A percentile compares a stretch with the other conserved stretches of the same genome.
Evolutionary conservation across 2,329 filamentous ascomycete species (phyloP).

Genomic region (Leptographium flavum): DNA sequence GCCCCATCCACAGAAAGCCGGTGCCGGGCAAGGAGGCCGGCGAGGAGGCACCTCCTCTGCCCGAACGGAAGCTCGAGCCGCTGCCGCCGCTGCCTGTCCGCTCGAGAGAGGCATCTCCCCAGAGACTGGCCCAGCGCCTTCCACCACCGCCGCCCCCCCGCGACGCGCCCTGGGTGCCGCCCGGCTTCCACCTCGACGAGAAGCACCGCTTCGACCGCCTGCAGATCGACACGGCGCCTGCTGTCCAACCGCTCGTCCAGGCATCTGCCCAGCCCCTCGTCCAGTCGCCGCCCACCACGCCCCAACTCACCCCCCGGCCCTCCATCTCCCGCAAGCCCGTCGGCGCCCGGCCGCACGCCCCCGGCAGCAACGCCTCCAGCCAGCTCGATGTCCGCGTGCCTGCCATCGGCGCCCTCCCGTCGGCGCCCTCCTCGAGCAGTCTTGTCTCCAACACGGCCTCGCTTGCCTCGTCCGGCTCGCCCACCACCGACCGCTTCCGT

Average conservation of each 20-base stretch:
- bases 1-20: conserved; percentile 37
- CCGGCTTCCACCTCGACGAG: conserved; percentile 7
- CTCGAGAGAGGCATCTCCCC: neutral
- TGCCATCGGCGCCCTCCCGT: too few relatives aligned
- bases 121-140: too few relatives aligned
- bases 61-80: neutral
- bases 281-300: neutral
- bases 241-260: neutral
- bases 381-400: neutral
- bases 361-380: neutral
- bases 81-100: neutral
- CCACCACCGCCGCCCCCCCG: neutral
- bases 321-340: conserved; percentile 4
- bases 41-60: neutral
- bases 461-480: too few relatives aligned
- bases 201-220: conserved; percentile 1
- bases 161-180: conserved; percentile 7
- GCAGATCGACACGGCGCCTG: neutral
- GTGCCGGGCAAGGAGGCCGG: conserved; percentile 18
- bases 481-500: neutral
- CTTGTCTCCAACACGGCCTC: neutral
- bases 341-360: conserved; percentile 1
- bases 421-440: neutral
- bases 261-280: neutral
- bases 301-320: neutral